Base-by-base conservation (phyloP, 352 stramenopile genomes). In the Phytopythium cucurbitacearum region DNA sequence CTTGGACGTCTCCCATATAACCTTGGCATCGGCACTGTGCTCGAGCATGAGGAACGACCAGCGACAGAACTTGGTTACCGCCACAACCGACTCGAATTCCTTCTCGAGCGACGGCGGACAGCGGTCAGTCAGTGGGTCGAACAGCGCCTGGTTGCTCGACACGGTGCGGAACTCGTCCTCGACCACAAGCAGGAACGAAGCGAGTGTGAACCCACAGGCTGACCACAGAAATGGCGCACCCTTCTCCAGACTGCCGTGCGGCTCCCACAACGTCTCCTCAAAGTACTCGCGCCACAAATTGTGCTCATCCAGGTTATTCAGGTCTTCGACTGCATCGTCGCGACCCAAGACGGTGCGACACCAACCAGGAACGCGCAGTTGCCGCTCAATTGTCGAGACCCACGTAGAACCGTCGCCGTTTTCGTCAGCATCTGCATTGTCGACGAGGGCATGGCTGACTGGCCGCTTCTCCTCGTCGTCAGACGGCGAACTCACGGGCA, bases 21-120 rank as follows among this genome's bases (percentile, higher is more conserved):
- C 82, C 56, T 95, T 95, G 16, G 85, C 83, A 41, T 95, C 85
- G 10, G 72, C 76, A 51, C 83, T 89, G 53, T 94, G 80, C 51
- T 94, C 83, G 35, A 95, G 59, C 39, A 95, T 71, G 7, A 79
- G 87, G 55, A 93, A 95, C 47, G 85, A 94, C 85, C 85, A 95
- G 42, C 85, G 75, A 40, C 79, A 91, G 54, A 95, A 95, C 60
- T 91, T 95, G 0, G 84, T 89, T 36, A 92, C 71, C 9, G 77
- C 76, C 38, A 67, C 65, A 16, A 95, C 56, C 6, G 85, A 95
- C 40, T 79, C 66, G 8, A 94, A 73, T 54, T 95, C 85, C 49
- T 95, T 95, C 50, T 95, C 83, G 12, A 94, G 56, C 34, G 81
- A 71, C 15, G 74, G 59, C 16, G 85, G 79, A 8, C 79, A 95